These are phyloP conservation scores for Kwoniella sp. DNA, from an alignment of 768 basidiomycete species.

Conservation along the genomic window DNA sequence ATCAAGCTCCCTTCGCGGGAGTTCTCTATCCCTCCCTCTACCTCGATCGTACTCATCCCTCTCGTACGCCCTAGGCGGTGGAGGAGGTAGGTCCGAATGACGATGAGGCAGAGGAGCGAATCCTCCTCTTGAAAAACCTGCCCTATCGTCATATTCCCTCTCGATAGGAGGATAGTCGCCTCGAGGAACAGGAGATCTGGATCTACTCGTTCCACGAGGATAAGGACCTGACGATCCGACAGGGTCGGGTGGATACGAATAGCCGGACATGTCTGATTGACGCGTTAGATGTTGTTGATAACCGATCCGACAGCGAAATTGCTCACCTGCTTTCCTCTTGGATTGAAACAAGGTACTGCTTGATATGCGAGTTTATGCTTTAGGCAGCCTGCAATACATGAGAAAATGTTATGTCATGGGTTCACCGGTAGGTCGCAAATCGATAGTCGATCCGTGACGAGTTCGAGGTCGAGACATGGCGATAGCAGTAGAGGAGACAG, in stretches of 20 bases:
- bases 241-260: not conserved
- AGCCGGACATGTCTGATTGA: not conserved
- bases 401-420: not conserved
- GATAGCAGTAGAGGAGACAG: not conserved
- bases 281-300: not conserved
- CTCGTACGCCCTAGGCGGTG: constrained; percentile 20
- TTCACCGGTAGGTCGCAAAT: not conserved
- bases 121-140: constrained; percentile 40
- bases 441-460: not conserved
- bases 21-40: constrained; percentile 32
- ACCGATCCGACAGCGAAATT: no score
- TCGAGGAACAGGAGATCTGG: constrained; percentile 12
- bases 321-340: no score
- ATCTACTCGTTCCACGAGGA: constrained; percentile 12
- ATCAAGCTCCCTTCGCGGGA: constrained; percentile 36
- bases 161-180: constrained; percentile 9
- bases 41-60: constrained; percentile 27
- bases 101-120: constrained; percentile 46
- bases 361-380: no score
- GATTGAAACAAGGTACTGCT: no score
- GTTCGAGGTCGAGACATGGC: not conserved
- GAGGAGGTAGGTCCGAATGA: constrained; percentile 33
- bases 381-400: not conserved
- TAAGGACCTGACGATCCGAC: not conserved
- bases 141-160: constrained; percentile 20